Conservation (phyloP, 192 early-diverging fungal genomes). For the Umbelopsis isabellina region DNA sequence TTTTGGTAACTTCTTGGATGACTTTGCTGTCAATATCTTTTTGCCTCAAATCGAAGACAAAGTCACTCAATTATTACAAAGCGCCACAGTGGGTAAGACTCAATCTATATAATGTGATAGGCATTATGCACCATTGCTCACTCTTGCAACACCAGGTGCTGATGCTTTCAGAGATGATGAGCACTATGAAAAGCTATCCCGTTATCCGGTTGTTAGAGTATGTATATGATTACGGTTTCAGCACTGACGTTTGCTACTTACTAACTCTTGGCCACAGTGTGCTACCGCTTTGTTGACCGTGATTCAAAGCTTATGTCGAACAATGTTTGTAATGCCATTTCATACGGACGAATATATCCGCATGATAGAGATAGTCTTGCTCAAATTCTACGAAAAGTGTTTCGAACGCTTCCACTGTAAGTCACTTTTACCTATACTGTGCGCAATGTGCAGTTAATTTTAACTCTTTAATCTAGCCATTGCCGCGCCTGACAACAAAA, state of each 20-base stretch:
- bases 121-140: neutral
- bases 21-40: constrained; percentile 81
- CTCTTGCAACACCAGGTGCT: constrained; percentile 25
- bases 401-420: constrained; percentile 55
- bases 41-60: constrained; percentile 86
- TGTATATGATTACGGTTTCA: neutral
- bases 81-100: constrained; percentile 61
- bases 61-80: constrained; percentile 72
- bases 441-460: neutral
- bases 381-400: constrained; percentile 74
- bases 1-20: constrained; percentile 71
- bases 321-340: constrained; percentile 65
- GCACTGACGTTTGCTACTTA: neutral
- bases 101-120: constrained; percentile 2
- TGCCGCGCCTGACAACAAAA: constrained; percentile 9
- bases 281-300: constrained; percentile 59
- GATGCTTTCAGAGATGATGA: constrained; percentile 56
- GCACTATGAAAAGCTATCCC: constrained; percentile 53
- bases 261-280: constrained; percentile 47
- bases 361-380: constrained; percentile 69
- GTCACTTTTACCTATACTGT: neutral
- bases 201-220: constrained; percentile 74
- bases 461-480: constrained; percentile 6
- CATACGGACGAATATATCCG: constrained; percentile 70
- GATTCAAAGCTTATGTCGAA: constrained; percentile 66